Base-by-base conservation (phyloP, 2,329 filamentous ascomycete species). In the Colletotrichum sp. region DNA sequence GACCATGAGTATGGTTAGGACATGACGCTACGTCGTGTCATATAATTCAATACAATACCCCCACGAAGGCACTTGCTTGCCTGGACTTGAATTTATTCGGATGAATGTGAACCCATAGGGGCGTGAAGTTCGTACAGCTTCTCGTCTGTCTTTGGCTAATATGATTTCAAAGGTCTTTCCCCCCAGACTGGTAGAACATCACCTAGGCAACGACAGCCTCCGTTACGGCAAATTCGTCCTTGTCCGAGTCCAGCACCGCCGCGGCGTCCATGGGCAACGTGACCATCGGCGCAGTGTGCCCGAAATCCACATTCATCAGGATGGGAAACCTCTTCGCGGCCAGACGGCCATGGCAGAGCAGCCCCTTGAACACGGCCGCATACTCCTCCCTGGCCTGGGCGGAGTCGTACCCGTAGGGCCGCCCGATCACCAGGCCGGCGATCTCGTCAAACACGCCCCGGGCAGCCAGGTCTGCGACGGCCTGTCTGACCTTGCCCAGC, bases 271-370 rank as follows among this genome's bases (percentile, higher is more conserved):
- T 83, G 0, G 85, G 86, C 30, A 88, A 72, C 0, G 87, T 88
- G 7, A 88, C 80, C 78, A 87, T 82, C 0, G 87, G 86, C 10
- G 79, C 80, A 0, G 86, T 87, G 76, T 88, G 86, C 1, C 87
- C 86, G 60, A 88, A 79, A 58, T 88, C 87, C 0, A 88, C 83
- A 28, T 83, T 82, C 10, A 85, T 84, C 67, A 88, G 36, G 12
- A 88, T 85, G 0, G 86, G 86, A 68, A 87, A 87, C 61, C 77
- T 79, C 8, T 28, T 36, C 3, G 79, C 78, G 0, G 80, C 84
- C 57, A 84, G 21, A 0, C 78, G 78, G 1, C 83, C 82, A n/a
- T 85, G 83, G 12, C 84, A 84, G n/a, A 87, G 68, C 1, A 85
- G 71, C 7, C 78, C 82, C 57, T 68, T 82, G 16, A 86, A 83